Percentiles rank a stretch among this genome's conserved stretches.
phyloP scores from a whole-genome alignment of 352 stramenopile genomes.

The Globisporangium rhizosaccharum region DNA sequence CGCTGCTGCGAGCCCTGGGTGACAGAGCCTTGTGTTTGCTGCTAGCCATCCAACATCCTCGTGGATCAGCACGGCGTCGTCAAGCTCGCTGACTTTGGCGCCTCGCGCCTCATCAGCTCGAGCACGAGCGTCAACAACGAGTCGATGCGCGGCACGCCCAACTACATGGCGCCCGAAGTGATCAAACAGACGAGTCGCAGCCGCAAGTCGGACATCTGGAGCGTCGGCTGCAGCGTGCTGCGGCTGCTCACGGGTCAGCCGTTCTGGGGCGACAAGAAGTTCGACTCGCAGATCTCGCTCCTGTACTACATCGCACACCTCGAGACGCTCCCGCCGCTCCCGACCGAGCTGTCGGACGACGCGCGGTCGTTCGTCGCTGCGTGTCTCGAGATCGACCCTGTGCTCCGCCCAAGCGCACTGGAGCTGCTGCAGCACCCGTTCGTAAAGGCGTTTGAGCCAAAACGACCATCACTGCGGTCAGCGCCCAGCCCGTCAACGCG shows the following conservation, averaged over 20 bases:
- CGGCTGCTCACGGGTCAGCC: conserved; percentile 59
- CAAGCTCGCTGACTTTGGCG: conserved; percentile 94
- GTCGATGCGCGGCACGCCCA: conserved; percentile 74
- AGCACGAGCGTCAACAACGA: conserved; percentile 40
- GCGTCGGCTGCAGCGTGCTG: conserved; percentile 73
- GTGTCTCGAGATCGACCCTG: conserved; percentile 45
- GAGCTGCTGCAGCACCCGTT: conserved; percentile 91
- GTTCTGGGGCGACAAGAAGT: conserved; percentile 80
- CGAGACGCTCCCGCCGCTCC: conserved; percentile 32
- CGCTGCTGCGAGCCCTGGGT: background rate
- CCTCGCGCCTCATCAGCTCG: conserved; percentile 65
- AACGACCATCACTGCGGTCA: background rate
- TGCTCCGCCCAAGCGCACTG: conserved; percentile 69
- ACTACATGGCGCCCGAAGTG: conserved; percentile 87
- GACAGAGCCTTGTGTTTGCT: background rate
- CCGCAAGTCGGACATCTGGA: conserved; percentile 80
- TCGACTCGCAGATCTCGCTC: conserved; percentile 60
- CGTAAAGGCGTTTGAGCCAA: conserved; percentile 23
- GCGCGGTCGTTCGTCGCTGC: conserved; percentile 42
- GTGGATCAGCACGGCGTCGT: conserved; percentile 92
- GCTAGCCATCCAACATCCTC: conserved; percentile 89
- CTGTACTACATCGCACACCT: conserved; percentile 63
- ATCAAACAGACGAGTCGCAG: conserved; percentile 82
- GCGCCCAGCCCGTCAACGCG: too few species aligned
- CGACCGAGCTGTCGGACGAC: conserved; percentile 28